Evolutionary conservation across 1,284 basidiomycete species (phyloP), one percentile per base, ranked within the genome.

Genomic region (Filobasidium uniguttulatum): DNA sequence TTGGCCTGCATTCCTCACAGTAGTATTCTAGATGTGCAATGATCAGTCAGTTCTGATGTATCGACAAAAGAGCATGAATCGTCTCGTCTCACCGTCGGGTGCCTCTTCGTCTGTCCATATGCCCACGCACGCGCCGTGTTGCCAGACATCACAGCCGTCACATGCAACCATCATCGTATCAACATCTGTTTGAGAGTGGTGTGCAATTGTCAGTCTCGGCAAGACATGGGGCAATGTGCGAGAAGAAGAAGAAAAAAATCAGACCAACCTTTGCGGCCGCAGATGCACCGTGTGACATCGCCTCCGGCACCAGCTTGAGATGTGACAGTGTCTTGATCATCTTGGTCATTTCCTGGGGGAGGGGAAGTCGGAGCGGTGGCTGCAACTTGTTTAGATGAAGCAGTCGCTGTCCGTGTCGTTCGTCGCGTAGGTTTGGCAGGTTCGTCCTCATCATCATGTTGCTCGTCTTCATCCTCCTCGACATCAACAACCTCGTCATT

Each of bases 91-190:
- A 63, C 81, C 80, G 59, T 84, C 77, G 50, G 82, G 81, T 28
- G 85, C 78, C 60, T 82, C 82, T 55, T 84, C 83, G 65, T 90
- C 85, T 36, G 79, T 80, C 64, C 82, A 79, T 66, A 87, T 87
- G 44, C 93, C 93, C 81, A 98, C 90, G 71, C 93, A 98, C 28
- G 83, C 77, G 17, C 91, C 91, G 68, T 98, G 93, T 70, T 98
- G 93, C 93, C 93, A 98, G 55, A 88, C 87, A 62, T 88, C 85
- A 75, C 93, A 98, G 48, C 77, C 82, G 72, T 98, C 93, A 71
- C 93, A 98, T 68, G 91, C 85, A 46, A 96, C 89, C 89, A 97
- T 96, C 57, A 82, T 78, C 60, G 82, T 81, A 62, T 85, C 84
- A 62, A 85, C 83, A 69, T 77, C 76, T 78, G 65, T 48, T 43